Evolutionary conservation across 352 stramenopile genomes (phyloP).

Genomic region (Phytophthora lateralis): DNA sequence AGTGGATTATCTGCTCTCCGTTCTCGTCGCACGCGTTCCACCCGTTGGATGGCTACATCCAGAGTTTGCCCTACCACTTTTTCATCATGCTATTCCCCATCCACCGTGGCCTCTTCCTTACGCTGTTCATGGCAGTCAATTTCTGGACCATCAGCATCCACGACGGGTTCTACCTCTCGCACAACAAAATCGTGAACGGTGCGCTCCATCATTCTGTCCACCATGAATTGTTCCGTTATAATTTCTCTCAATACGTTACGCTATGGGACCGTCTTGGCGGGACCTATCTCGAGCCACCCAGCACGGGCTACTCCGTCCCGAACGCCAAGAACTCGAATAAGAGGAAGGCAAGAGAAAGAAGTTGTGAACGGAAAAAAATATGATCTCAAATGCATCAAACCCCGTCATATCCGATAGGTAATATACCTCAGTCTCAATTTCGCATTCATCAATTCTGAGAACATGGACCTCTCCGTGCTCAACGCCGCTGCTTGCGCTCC

Average conservation of each 20-base stretch:
- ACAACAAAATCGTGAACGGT: constrained; percentile 71
- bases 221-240: constrained; percentile 73
- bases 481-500: constrained; percentile 45
- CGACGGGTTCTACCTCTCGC: constrained; percentile 57
- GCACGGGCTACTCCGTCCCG: constrained; percentile 19
- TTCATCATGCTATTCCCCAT: constrained; percentile 73
- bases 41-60: constrained; percentile 72
- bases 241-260: constrained; percentile 81
- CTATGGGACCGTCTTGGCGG: constrained; percentile 73
- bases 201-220: constrained; percentile 69
- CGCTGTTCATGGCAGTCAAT: constrained; percentile 67
- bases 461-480: constrained; percentile 42
- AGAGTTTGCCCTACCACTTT: constrained; percentile 71
- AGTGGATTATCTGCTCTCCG: constrained; percentile 72
- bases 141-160: constrained; percentile 87
- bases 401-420: constrained; percentile 3
- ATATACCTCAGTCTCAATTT: not conserved
- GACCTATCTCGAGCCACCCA: constrained; percentile 60
- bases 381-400: not conserved
- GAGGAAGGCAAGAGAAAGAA: too few relatives aligned
- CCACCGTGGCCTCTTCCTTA: constrained; percentile 62
- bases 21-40: constrained; percentile 81
- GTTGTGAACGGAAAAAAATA: too few relatives aligned
- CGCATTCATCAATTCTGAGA: constrained; percentile 16
- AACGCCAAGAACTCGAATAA: constrained; percentile 27